Evolutionary conservation across 441 rosid genomes (phyloP).

Genomic region (Jatropha multifida): DNA sequence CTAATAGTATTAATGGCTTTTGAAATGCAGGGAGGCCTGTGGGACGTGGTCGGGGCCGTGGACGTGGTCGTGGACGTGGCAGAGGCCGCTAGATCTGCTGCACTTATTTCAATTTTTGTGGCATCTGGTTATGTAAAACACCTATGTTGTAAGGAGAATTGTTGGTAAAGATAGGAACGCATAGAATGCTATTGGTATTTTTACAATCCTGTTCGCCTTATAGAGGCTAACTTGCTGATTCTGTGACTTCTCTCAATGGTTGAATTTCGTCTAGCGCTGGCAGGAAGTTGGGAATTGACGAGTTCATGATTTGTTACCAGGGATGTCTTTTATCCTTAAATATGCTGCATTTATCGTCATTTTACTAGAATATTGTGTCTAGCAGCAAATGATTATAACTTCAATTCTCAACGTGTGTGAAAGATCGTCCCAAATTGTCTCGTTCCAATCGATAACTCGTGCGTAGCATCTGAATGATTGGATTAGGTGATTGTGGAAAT

Average conservation of each 20-base stretch:
- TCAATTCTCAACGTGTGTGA: background rate
- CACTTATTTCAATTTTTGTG: conserved; percentile 22
- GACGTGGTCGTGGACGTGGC: conserved; percentile 95
- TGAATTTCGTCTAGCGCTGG: background rate
- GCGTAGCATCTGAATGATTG: background rate
- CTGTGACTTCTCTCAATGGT: background rate
- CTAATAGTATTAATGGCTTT: conserved; percentile 11
- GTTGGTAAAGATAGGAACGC: conserved; percentile 18
- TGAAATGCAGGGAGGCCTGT: conserved; percentile 64
- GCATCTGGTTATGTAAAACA: conserved; percentile 27
- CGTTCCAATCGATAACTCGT: background rate
- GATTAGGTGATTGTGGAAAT: background rate
- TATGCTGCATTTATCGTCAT: background rate
- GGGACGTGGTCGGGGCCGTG: conserved; percentile 92
- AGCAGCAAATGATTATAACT: background rate
- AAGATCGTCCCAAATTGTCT: background rate
- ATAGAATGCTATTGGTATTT: conserved; percentile 18
- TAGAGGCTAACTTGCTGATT: conserved; percentile 10
- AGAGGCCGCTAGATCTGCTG: conserved; percentile 62
- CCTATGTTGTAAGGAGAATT: conserved; percentile 29
- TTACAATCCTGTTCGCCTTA: background rate
- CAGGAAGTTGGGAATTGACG: background rate
- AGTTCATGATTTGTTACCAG: background rate
- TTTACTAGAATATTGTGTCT: background rate
- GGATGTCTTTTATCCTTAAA: background rate